Conservation (phyloP, 2,329 filamentous ascomycete species). For the Macrophomina pseudophaseolina region DNA sequence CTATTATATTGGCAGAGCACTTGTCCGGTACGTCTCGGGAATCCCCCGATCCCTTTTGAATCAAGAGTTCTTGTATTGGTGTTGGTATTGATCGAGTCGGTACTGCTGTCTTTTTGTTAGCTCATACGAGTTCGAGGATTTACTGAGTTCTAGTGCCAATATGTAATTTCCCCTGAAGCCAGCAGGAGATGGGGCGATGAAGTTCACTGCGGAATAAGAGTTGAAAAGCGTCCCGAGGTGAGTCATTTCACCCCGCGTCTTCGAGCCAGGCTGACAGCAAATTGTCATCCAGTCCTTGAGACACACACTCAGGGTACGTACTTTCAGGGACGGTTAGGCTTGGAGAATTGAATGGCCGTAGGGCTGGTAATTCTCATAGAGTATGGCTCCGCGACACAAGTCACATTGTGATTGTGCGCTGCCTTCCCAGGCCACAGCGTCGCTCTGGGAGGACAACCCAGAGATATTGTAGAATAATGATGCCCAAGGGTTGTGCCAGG, state of each 20-base stretch:
- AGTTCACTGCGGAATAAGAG: neutral
- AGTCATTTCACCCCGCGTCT: constrained; percentile 21
- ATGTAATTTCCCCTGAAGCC: neutral
- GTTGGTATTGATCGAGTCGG: no score
- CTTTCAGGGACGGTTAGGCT: neutral
- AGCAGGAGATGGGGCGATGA: neutral
- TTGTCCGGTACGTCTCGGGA: no score
- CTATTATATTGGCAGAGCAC: no score
- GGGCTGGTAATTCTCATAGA: neutral
- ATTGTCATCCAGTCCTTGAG: constrained; percentile 17
- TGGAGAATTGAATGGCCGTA: neutral
- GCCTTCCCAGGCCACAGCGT: neutral
- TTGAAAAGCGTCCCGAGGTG: neutral
- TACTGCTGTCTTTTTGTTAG: no score
- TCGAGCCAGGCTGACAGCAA: constrained; percentile 27
- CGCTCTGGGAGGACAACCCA: neutral
- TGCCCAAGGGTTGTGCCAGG: neutral
- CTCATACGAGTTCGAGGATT: no score
- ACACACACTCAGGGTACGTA: constrained; percentile 25
- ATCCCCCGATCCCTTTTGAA: no score
- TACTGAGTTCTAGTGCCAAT: no score
- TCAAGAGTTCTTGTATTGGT: no score
- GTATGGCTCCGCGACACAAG: neutral
- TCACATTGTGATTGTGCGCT: neutral
- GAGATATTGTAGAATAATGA: neutral